Conservation (phyloP, 2,329 filamentous ascomycete species). For the Trichoderma polysporum region DNA sequence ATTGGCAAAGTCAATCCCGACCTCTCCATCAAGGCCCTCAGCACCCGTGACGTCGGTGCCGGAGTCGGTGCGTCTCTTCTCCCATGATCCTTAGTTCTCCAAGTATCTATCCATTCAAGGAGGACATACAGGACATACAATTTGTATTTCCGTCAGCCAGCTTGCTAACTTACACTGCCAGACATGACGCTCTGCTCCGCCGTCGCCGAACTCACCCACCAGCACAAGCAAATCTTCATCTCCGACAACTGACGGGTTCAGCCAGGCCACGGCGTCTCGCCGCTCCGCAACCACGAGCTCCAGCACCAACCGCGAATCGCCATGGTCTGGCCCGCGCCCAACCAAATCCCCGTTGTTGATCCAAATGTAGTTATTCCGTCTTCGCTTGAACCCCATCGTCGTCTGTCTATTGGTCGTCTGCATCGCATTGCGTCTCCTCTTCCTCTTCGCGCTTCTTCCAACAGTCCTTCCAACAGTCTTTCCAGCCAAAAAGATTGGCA, state of each 20-base stretch:
- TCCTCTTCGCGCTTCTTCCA: neutral
- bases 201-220: conserved; percentile 83
- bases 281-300: conserved; percentile 21
- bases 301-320: conserved; percentile 36
- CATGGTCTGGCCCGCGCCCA: conserved; percentile 39
- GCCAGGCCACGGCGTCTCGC: conserved; percentile 31
- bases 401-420: conserved; percentile 1
- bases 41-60: conserved; percentile 66
- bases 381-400: conserved; percentile 5
- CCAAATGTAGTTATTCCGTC: neutral
- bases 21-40: conserved; percentile 68
- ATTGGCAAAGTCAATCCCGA: conserved; percentile 79
- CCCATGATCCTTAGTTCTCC: neutral
- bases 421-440: neutral
- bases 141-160: neutral
- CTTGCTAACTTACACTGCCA: conserved; percentile 35
- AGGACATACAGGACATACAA: neutral
- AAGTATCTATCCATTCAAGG: neutral
- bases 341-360: conserved; percentile 18
- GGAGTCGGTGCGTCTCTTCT: conserved; percentile 61
- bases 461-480: neutral
- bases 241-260: conserved; percentile 52
- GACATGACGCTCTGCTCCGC: conserved; percentile 74
- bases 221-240: conserved; percentile 73
- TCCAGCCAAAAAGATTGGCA: conserved; percentile 8